These are phyloP conservation scores for Hydnum rufescens DNA, from an alignment of 768 basidiomycete genomes.

Conservation along the genomic window DNA sequence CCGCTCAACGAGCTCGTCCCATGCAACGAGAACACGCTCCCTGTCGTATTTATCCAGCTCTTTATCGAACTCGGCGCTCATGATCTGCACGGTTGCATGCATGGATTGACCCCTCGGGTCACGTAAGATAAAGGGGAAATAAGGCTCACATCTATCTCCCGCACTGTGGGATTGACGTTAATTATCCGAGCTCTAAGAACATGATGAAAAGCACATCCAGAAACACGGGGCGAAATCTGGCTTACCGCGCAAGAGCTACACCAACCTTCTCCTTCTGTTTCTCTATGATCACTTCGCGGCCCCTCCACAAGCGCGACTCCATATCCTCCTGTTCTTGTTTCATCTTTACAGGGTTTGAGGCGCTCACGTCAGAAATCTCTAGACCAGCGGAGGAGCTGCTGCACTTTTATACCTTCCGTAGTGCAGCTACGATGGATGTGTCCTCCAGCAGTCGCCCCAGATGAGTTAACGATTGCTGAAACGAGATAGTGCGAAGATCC, in stretches of 20 bases:
- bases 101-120: too few relatives aligned
- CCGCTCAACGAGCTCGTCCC: constrained; percentile 51
- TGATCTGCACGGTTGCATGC: constrained; percentile 27
- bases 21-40: constrained; percentile 50
- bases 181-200: constrained; percentile 41
- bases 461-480: constrained; percentile 49
- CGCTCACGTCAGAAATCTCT: constrained; percentile 5
- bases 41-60: constrained; percentile 49
- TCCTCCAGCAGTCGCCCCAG: constrained; percentile 41
- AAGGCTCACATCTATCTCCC: constrained; percentile 40
- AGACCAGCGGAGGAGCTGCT: constrained; percentile 3
- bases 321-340: constrained; percentile 50
- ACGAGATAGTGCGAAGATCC: constrained; percentile 32
- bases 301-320: constrained; percentile 49
- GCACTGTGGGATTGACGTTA: constrained; percentile 41
- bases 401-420: constrained; percentile 31
- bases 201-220: neutral
- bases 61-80: constrained; percentile 40
- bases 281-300: constrained; percentile 37
- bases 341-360: constrained; percentile 26
- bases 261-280: constrained; percentile 57
- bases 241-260: constrained; percentile 35
- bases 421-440: constrained; percentile 27
- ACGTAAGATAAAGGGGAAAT: constrained; percentile 4
- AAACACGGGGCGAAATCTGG: constrained; percentile 3